phyloP scores from a whole-genome alignment of 2,329 filamentous ascomycete species.

The Penicillium sp. region DNA sequence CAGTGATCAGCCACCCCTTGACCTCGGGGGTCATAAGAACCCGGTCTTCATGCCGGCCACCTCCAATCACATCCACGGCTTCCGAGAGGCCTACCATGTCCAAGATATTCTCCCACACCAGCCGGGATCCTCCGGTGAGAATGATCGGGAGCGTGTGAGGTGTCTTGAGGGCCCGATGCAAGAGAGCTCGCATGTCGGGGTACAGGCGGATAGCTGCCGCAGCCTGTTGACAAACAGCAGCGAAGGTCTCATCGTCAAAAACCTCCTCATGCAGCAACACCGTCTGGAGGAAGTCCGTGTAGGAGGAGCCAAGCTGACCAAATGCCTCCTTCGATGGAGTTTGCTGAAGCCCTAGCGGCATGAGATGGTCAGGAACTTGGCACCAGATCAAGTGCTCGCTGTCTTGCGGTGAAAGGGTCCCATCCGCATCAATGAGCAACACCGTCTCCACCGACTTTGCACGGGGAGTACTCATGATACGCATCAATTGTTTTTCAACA shows the following conservation, averaged over 20 bases:
- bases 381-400: not conserved
- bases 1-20: slow-evolving; percentile 55
- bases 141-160: not conserved
- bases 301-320: not conserved
- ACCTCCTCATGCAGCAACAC: not conserved
- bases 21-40: slow-evolving; percentile 56
- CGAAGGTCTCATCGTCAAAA: not conserved
- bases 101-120: slow-evolving; percentile 61
- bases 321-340: not conserved
- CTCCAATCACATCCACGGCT: slow-evolving; percentile 57
- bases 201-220: not conserved
- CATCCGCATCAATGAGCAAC: not conserved
- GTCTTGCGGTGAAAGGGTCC: not conserved
- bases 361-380: not conserved
- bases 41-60: slow-evolving; percentile 52
- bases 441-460: not conserved
- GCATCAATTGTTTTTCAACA: not conserved
- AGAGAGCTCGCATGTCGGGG: not conserved
- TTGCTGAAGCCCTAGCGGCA: not conserved
- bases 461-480: not conserved
- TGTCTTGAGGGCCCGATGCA: not conserved
- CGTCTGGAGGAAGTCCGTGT: not conserved
- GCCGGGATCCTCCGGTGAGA: slow-evolving; percentile 58
- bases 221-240: not conserved
- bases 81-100: slow-evolving; percentile 46